Base-by-base conservation (phyloP, 2,329 filamentous ascomycete genomes). In the Sclerotinia subarctica region DNA sequence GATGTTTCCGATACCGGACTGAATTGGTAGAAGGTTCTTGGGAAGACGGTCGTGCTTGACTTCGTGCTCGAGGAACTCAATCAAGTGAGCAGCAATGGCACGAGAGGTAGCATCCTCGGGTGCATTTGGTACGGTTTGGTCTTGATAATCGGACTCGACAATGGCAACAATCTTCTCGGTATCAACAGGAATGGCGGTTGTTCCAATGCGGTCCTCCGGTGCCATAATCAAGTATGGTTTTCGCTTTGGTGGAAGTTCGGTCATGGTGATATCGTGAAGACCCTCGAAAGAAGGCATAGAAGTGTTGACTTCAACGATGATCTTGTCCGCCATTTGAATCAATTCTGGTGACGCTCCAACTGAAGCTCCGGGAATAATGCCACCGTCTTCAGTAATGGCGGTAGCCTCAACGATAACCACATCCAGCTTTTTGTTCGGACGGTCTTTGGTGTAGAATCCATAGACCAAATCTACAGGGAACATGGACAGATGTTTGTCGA, bases 221-320 rank as follows among this genome's bases (percentile, higher is more conserved):
- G 86, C 82, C 85, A 93, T 95, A 79, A 96, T 89, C 35, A 95
- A 83, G 80, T 94, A 95, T 1, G 93, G 93, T 82, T 95, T 96
- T 73, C 92, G 85, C 72, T 84, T 81, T 2, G 93, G 93, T 24
- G 93, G 93, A 15, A 94, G 82, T 73, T 95, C 90, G n/a, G 90
- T 92, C 85, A 94, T 90, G 70, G 91, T 93, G 78, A 96, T 96
- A 76, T 96, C 93, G 83, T 96, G 93, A 24, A 96, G 85, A 64
- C 92, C 93, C 78, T 95, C 90, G 76, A 96, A 94, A 54, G 88
- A 92, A 6, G 93, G 93, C 63, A 91, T 86, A 1, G 92, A 83
- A 0, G 93, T 96, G 83, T 96, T 96, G 80, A 96, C 90, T 81
- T 96, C 93, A 76, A 96, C 92, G 76, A 96, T 93, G 80, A 96